A percentile compares a stretch with the other conserved stretches of the same genome.
These are phyloP conservation scores for Candida berthetii DNA, from an alignment of 805 yeast genomes.

Conservation along the genomic window DNA sequence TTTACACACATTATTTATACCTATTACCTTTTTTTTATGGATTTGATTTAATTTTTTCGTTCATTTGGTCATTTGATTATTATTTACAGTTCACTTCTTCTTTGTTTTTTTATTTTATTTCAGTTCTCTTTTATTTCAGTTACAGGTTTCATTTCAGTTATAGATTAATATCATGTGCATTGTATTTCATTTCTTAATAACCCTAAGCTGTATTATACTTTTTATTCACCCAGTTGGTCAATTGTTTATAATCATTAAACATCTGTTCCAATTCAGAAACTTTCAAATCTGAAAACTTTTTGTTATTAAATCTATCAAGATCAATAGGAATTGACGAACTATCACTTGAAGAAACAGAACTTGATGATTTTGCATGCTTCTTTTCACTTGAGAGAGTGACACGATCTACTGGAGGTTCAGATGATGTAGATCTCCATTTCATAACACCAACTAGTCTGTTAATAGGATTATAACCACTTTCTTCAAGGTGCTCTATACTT, in stretches of 20 bases:
- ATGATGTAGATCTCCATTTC: constrained; percentile 12
- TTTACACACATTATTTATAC: too few relatives aligned
- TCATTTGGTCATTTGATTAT: too few relatives aligned
- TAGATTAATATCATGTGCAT: neutral
- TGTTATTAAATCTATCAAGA: neutral
- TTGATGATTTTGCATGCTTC: neutral
- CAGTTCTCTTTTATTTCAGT: too few relatives aligned
- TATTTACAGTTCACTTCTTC: too few relatives aligned
- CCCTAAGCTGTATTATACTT: neutral
- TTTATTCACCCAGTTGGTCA: neutral
- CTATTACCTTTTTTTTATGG: too few relatives aligned
- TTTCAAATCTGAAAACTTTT: neutral
- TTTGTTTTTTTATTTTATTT: too few relatives aligned
- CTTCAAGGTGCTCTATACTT: neutral
- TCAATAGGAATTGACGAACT: neutral
- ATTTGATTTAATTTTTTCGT: too few relatives aligned
- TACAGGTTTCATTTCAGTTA: neutral
- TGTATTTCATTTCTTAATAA: neutral
- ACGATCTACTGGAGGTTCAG: neutral
- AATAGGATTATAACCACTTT: constrained; percentile 11
- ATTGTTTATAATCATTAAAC: neutral
- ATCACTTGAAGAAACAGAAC: neutral
- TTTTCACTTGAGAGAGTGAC: too few relatives aligned
- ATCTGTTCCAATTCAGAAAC: neutral
- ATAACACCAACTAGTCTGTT: constrained; percentile 14